Conservation (phyloP, 2,329 filamentous ascomycete genomes). For the Ascochyta pisi region DNA sequence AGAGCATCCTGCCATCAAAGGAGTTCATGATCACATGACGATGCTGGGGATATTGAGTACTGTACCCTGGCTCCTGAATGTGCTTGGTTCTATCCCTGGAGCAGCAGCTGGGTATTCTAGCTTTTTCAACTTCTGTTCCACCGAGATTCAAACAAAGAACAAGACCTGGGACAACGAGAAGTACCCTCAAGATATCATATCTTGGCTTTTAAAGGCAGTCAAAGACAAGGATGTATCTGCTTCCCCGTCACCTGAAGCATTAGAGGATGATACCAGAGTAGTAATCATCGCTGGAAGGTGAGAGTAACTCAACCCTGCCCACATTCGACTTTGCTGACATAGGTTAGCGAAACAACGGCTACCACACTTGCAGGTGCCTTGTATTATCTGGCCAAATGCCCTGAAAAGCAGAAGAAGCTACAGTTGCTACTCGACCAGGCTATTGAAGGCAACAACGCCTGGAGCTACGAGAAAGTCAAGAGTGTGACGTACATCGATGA, state of each 20-base stretch:
- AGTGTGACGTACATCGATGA: slow-evolving; percentile 40
- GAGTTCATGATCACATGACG: slow-evolving; percentile 47
- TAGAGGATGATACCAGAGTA: slow-evolving; percentile 44
- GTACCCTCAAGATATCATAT: slow-evolving; percentile 47
- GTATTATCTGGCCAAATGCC: slow-evolving; percentile 42
- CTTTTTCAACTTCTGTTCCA: slow-evolving; percentile 41
- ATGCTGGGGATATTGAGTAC: slow-evolving; percentile 42
- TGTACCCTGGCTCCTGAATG: slow-evolving; percentile 48
- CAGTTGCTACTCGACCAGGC: slow-evolving; percentile 35
- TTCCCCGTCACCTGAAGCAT: slow-evolving; percentile 36
- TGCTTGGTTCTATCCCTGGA: slow-evolving; percentile 42
- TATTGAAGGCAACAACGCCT: slow-evolving; percentile 28
- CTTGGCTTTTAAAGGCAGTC: slow-evolving; percentile 51
- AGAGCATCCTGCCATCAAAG: slow-evolving; percentile 43
- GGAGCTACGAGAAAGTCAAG: slow-evolving; percentile 39
- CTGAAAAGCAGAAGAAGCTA: slow-evolving; percentile 35
- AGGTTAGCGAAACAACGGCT: slow-evolving; percentile 44
- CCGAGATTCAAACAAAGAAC: slow-evolving; percentile 42
- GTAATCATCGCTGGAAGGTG: slow-evolving; percentile 47
- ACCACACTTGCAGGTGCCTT: slow-evolving; percentile 36
- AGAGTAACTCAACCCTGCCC: not conserved
- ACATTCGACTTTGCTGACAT: not conserved
- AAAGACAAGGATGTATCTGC: slow-evolving; percentile 48
- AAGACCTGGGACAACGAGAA: slow-evolving; percentile 34
- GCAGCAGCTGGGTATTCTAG: slow-evolving; percentile 33